These are phyloP conservation scores for Skeletonema tropicum DNA, from an alignment of 108 stramenopile species.

Conservation along the genomic window DNA sequence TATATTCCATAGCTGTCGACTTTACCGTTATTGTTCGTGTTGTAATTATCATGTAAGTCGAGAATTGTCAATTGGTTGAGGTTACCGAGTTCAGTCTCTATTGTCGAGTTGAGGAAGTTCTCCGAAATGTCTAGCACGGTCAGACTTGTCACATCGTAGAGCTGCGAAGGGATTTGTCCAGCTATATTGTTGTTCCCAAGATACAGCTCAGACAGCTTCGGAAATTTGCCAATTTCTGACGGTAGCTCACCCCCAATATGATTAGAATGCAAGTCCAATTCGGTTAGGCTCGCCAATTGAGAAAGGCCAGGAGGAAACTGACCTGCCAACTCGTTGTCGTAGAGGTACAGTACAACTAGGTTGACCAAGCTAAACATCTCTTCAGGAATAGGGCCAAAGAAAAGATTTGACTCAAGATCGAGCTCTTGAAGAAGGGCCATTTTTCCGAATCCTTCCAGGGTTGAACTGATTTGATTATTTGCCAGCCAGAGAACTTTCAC, in stretches of 20 bases:
- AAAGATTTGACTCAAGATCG: slow-evolving; percentile 35
- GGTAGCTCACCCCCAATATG: slow-evolving; percentile 35
- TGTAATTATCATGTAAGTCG: slow-evolving; percentile 41
- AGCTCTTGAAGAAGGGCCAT: slow-evolving; percentile 30
- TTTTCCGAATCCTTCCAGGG: slow-evolving; percentile 31
- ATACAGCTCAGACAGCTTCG: slow-evolving; percentile 27
- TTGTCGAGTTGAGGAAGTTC: slow-evolving; percentile 42
- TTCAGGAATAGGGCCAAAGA: slow-evolving; percentile 39
- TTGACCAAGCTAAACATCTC: slow-evolving; percentile 35
- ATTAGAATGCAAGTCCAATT: slow-evolving; percentile 36
- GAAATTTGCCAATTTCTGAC: slow-evolving; percentile 34
- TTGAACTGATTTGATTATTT: slow-evolving; percentile 29
- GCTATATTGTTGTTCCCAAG: slow-evolving; percentile 29
- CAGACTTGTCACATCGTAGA: slow-evolving; percentile 18
- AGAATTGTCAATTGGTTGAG: slow-evolving; percentile 30
- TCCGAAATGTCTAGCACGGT: slow-evolving; percentile 29
- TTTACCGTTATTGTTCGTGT: slow-evolving; percentile 16
- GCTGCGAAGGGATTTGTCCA: slow-evolving; percentile 34
- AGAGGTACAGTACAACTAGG: slow-evolving; percentile 25
- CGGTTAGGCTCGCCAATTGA: slow-evolving; percentile 20
- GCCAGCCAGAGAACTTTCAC: slow-evolving; percentile 28
- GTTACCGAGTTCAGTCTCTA: slow-evolving; percentile 21
- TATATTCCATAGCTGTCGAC: slow-evolving; percentile 31
- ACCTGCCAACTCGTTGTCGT: slow-evolving; percentile 36
- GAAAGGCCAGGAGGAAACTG: slow-evolving; percentile 29